These are phyloP conservation scores for Trypanosoma platydactyli DNA, from an alignment of 208 protist genomes.

Conservation along the genomic window DNA sequence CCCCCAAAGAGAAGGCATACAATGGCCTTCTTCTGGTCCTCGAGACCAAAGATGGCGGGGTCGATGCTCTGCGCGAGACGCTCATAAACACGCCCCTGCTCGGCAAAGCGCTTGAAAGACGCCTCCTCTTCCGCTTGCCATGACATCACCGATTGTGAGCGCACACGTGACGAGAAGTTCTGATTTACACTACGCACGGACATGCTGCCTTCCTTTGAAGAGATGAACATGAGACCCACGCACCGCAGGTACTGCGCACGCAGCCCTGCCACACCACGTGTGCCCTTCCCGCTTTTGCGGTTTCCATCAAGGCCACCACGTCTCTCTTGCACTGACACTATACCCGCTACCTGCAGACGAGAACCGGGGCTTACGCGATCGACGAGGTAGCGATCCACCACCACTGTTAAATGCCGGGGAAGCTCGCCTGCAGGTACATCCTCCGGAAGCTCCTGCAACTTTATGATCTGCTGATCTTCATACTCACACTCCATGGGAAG, in stretches of 20 bases:
- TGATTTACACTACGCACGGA: conserved; percentile 83
- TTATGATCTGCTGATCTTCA: conserved; percentile 92
- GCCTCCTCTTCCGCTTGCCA: conserved; percentile 91
- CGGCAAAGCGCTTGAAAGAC: conserved; percentile 87
- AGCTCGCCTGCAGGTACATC: conserved; percentile 94
- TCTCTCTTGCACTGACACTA: conserved; percentile 87
- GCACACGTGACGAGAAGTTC: conserved; percentile 87
- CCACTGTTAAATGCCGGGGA: conserved; percentile 84
- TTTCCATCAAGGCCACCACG: conserved; percentile 50
- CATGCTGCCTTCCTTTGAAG: conserved; percentile 38
- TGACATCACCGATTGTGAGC: conserved; percentile 64
- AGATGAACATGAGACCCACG: conserved; percentile 85
- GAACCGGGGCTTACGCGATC: conserved; percentile 96
- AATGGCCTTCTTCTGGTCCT: conserved; percentile 97
- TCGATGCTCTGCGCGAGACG: conserved; percentile 94
- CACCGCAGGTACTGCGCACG: conserved; percentile 90
- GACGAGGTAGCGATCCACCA: conserved; percentile 91
- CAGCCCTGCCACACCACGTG: conserved; percentile 64
- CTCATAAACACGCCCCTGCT: conserved; percentile 92
- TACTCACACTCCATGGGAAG: conserved; percentile 92
- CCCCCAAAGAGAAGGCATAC: conserved; percentile 98
- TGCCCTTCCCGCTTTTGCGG: conserved; percentile 32
- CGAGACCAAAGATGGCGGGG: conserved; percentile 98
- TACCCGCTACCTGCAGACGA: conserved; percentile 93
- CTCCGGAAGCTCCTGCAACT: conserved; percentile 95